phyloP scores from a whole-genome alignment of 768 basidiomycete species.

The Coprinopsis sp. region DNA sequence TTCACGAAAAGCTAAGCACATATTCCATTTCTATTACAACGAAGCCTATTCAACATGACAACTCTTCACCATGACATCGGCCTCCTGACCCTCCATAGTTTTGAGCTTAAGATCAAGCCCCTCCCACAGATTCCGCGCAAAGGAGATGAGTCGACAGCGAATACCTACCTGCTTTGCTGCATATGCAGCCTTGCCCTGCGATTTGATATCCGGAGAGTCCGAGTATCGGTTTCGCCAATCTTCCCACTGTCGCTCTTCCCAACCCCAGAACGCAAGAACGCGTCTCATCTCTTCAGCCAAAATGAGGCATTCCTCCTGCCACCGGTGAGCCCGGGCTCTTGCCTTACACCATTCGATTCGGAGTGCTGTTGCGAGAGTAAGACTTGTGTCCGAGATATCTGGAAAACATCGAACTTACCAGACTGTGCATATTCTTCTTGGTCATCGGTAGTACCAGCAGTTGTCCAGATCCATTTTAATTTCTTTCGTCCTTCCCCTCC shows the following conservation, averaged over 20 bases:
- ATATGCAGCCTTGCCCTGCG: no score
- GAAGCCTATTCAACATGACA: no score
- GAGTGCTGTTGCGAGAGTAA: constrained; percentile 15
- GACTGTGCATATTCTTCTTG: constrained; percentile 9
- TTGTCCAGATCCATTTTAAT: constrained; percentile 22
- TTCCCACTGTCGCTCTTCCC: neutral
- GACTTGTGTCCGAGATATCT: neutral
- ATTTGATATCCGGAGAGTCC: no score
- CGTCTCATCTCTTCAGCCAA: neutral
- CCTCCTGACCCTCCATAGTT: no score
- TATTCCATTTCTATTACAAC: no score
- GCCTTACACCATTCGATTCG: constrained; percentile 25
- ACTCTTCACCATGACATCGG: no score
- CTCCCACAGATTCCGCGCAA: no score
- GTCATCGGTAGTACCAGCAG: constrained; percentile 5
- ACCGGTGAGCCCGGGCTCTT: neutral
- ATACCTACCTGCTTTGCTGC: no score
- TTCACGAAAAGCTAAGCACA: no score
- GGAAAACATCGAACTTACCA: constrained; percentile 6
- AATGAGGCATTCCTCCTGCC: neutral
- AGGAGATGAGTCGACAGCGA: no score
- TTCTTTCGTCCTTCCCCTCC: constrained; percentile 14
- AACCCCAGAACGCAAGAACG: neutral
- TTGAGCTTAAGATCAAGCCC: no score
- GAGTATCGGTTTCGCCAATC: neutral